Base-by-base conservation (phyloP, 805 yeast genomes). In the Blastobotrys parvus region DNA sequence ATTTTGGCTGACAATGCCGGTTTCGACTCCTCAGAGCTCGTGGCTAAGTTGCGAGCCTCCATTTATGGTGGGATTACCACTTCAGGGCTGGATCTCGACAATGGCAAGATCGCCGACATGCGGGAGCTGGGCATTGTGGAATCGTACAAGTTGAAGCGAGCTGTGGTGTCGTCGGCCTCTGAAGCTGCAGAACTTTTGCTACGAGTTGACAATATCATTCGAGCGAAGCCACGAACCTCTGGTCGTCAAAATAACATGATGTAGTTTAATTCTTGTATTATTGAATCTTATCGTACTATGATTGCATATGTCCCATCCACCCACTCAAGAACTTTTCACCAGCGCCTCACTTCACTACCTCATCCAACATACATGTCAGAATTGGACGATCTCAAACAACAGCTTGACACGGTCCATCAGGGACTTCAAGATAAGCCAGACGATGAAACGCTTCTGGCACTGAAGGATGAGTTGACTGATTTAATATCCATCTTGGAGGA, bases 1-100 rank as follows among this genome's bases (percentile, higher is more conserved):
- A 89, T 92, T 49, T 71, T 92, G 52, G 95, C 96, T 38, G 97
- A 92, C 60, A 92, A 92, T 60, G 97, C 99, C 3, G 99, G 98
- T 22, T 85, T 77, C 57, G 98, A 92, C 61, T 82, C 96, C 18
- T 79, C 88, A 56, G 97, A 94, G 54, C 70, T 92, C 49, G 94
- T 92, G 11, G 75, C 97, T 7, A 87, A 86, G 62, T 72, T 92
- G 56, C 78, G 97, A 64, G 79, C 96, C 1, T 80, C 94, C 18
- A 82, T 88, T 44, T 92, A 92, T 69, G 82, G 80, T 58, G 99
- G 99, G 29, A 78, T 86, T 72, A 73, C 86, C 17, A 87, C 95
- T 4, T 80, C 90, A 3, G 99, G 99, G 32, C 74, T 92, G 51
- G 95, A 92, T 60, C 74, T 92, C 56, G 79, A 84, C 60, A 71